These are phyloP conservation scores for Fallopia convolvulus DNA, from an alignment of 148 eudicot species.

Conservation along the genomic window DNA sequence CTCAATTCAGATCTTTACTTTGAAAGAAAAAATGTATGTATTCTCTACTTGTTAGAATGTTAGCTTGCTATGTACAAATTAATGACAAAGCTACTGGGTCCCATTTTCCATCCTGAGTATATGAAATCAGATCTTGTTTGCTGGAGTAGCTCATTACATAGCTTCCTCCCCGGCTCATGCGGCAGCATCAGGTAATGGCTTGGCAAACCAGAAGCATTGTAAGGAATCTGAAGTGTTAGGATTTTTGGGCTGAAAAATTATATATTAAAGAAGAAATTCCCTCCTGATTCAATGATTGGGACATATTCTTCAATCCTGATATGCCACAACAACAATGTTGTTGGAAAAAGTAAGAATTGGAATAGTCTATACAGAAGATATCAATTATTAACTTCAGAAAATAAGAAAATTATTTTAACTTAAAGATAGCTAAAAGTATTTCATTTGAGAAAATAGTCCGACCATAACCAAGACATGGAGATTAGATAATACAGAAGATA, in stretches of 20 bases:
- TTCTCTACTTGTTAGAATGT: too few relatives aligned
- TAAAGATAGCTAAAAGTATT: background rate
- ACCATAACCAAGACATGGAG: background rate
- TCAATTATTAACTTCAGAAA: background rate
- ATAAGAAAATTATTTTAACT: background rate
- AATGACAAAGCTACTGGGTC: too few relatives aligned
- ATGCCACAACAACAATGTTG: background rate
- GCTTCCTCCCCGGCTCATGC: slow-evolving; percentile 48
- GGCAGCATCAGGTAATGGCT: slow-evolving; percentile 40
- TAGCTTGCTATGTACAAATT: too few relatives aligned
- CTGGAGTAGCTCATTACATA: too few relatives aligned
- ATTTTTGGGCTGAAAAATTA: background rate
- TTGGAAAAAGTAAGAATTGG: background rate
- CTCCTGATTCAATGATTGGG: background rate
- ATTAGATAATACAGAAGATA: background rate
- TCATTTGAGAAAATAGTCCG: background rate
- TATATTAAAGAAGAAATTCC: background rate
- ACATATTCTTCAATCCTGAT: background rate
- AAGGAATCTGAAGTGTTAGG: background rate
- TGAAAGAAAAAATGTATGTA: too few relatives aligned
- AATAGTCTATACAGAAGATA: background rate
- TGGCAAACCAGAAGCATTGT: background rate
- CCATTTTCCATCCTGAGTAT: too few relatives aligned
- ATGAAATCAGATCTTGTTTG: too few relatives aligned
- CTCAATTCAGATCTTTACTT: too few relatives aligned